Percentiles rank a stretch among this genome's conserved stretches.
phyloP scores from a whole-genome alignment of 1,284 basidiomycete genomes.

The Cryptococcus sp. region DNA sequence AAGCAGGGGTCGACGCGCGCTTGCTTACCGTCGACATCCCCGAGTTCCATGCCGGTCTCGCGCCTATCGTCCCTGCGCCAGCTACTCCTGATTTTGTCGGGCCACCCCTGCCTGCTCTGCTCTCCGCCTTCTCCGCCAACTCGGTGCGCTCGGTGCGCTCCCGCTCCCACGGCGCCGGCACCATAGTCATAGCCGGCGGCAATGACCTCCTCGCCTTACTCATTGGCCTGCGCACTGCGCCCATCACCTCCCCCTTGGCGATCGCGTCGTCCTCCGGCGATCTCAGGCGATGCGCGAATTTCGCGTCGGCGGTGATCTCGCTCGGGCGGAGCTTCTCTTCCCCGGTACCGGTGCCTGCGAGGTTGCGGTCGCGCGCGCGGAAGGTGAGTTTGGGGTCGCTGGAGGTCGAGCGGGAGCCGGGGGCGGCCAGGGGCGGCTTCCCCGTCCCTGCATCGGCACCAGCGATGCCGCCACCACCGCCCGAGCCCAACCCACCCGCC shows the following conservation, averaged over 20 bases:
- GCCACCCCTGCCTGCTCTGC: neutral
- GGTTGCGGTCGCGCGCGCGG: neutral
- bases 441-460: neutral
- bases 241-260: neutral
- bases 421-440: neutral
- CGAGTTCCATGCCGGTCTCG: conserved; percentile 14
- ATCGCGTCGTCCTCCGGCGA: conserved; percentile 14
- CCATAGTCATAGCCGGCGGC: conserved; percentile 18
- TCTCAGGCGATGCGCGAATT: conserved; percentile 43
- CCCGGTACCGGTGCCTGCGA: no score
- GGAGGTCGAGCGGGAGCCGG: neutral
- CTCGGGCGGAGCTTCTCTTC: neutral
- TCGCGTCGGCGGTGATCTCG: conserved; percentile 33
- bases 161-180: neutral
- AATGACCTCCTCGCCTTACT: conserved; percentile 15
- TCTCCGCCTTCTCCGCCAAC: neutral
- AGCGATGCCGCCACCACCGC: neutral
- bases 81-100: neutral
- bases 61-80: neutral
- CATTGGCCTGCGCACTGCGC: conserved; percentile 5
- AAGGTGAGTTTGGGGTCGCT: neutral
- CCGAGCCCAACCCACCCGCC: neutral
- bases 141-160: no score
- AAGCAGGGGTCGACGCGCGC: conserved; percentile 7
- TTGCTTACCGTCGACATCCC: conserved; percentile 5